A percentile compares a stretch with the other conserved stretches of the same genome.
These are phyloP conservation scores for Papilionanthe hybrid DNA, from an alignment of 116 monocot genomes.

Conservation along the genomic window DNA sequence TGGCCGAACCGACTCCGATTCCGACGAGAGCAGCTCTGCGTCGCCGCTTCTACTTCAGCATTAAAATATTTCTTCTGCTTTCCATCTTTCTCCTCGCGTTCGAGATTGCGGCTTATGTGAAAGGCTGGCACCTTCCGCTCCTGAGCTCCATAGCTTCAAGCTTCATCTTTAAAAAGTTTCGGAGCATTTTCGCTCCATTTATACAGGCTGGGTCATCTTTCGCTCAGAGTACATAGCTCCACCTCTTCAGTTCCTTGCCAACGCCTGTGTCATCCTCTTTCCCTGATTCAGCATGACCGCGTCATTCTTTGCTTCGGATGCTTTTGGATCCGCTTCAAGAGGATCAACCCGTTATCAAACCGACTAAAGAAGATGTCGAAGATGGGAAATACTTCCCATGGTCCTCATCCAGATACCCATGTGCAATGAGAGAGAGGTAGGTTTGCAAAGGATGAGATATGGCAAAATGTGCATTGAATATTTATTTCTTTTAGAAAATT, in stretches of 20 bases:
- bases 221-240: conserved; percentile 60
- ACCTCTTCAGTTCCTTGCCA: conserved; percentile 54
- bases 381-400: conserved; percentile 49
- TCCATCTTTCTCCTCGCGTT: conserved; percentile 58
- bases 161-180: conserved; percentile 23
- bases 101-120: conserved; percentile 74
- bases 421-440: conserved; percentile 92
- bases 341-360: conserved; percentile 51
- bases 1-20: conserved; percentile 32
- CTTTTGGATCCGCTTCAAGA: conserved; percentile 75
- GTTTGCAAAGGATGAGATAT: background rate
- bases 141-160: conserved; percentile 33
- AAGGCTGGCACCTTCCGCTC: conserved; percentile 51
- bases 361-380: conserved; percentile 20
- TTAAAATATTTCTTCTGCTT: conserved; percentile 43
- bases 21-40: conserved; percentile 20
- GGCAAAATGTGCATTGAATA: background rate
- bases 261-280: conserved; percentile 66
- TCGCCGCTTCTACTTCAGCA: conserved; percentile 25
- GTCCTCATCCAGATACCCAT: conserved; percentile 88
- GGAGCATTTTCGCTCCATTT: conserved; percentile 41
- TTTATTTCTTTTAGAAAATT: background rate
- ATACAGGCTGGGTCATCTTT: conserved; percentile 56
- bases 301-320: conserved; percentile 65
- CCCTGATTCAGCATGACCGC: conserved; percentile 68